phyloP scores from a whole-genome alignment of 805 yeast species.

The Wickerhamomyces tratensis region DNA sequence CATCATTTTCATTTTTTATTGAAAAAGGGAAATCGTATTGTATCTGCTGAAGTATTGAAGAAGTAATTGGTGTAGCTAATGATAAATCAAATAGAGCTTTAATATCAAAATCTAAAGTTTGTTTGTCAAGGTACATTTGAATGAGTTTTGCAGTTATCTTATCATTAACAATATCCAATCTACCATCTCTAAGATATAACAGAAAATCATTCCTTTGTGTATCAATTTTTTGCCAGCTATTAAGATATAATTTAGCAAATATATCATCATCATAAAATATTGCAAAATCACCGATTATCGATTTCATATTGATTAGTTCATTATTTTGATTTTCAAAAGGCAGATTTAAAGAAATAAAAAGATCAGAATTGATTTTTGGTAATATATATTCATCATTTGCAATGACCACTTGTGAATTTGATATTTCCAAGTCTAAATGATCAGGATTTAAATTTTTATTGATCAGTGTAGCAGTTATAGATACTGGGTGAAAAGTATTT shows the following conservation, averaged over 20 bases:
- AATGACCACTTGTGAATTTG: conserved; percentile 1
- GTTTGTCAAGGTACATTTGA: conserved; percentile 3
- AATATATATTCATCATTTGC: conserved; percentile 2
- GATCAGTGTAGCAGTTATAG: background rate
- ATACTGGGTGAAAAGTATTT: conserved; percentile 6
- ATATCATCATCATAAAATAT: conserved; percentile 4
- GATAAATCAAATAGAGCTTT: conserved; percentile 9
- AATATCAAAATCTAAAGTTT: conserved; percentile 1
- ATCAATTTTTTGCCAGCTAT: conserved; percentile 14
- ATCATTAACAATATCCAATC: conserved; percentile 12
- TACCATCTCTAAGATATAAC: conserved; percentile 8
- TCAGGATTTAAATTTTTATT: background rate
- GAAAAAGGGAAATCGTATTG: conserved; percentile 2
- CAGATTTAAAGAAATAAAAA: background rate
- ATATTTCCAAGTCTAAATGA: background rate
- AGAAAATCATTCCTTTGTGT: conserved; percentile 3
- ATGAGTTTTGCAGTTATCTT: conserved; percentile 2
- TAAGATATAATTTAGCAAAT: conserved; percentile 7
- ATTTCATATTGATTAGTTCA: conserved; percentile 3
- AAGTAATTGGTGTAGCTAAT: conserved; percentile 15
- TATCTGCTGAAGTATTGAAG: conserved; percentile 12
- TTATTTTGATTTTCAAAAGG: conserved; percentile 6
- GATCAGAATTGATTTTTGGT: conserved; percentile 3
- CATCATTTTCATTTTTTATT: background rate
- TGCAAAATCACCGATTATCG: conserved; percentile 8